Percentiles rank a stretch among this genome's conserved stretches.
Evolutionary conservation across 1,284 basidiomycete species (phyloP).

Genomic region (Puccinia triticina): DNA sequence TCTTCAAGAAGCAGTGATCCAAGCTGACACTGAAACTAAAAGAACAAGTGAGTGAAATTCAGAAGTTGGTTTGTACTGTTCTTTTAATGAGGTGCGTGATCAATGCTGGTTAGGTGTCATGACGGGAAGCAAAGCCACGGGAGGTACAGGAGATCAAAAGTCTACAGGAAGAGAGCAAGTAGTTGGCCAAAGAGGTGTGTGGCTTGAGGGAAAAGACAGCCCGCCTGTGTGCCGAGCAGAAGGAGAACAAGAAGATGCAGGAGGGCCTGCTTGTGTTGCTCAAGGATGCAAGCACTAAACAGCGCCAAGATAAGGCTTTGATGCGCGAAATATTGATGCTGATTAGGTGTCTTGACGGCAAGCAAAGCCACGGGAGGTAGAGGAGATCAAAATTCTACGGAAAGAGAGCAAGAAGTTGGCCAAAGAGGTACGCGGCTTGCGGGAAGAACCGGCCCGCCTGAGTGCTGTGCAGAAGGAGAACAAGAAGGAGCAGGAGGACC

Average conservation of each 20-base stretch:
- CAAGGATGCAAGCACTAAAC: constrained; percentile 85
- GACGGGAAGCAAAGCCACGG: constrained; percentile 30
- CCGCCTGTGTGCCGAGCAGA: constrained; percentile 68
- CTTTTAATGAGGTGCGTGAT: not conserved
- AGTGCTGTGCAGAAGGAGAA: constrained; percentile 74
- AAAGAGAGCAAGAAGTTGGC: constrained; percentile 6
- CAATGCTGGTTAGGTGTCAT: too few species aligned
- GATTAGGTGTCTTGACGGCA: too few species aligned
- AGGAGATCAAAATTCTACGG: constrained; percentile 30
- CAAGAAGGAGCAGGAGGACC: constrained; percentile 90
- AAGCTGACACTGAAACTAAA: constrained; percentile 59
- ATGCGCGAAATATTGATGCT: constrained; percentile 72
- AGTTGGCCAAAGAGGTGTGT: not conserved
- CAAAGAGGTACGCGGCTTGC: constrained; percentile 2
- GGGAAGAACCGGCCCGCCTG: constrained; percentile 65
- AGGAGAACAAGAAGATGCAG: constrained; percentile 87
- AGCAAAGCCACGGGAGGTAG: constrained; percentile 43
- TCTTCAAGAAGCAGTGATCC: constrained; percentile 62
- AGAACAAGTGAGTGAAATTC: constrained; percentile 11
- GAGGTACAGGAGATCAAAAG: constrained; percentile 38
- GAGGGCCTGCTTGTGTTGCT: constrained; percentile 90
- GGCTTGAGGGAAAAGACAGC: constrained; percentile 63
- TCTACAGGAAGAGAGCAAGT: constrained; percentile 6
- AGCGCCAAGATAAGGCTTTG: constrained; percentile 76
- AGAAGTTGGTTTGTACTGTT: not conserved